Percentiles rank a stretch among this genome's conserved stretches.
Evolutionary conservation across 257 asterid genomes (phyloP).

Genomic region (Thymus mandschuricus): DNA sequence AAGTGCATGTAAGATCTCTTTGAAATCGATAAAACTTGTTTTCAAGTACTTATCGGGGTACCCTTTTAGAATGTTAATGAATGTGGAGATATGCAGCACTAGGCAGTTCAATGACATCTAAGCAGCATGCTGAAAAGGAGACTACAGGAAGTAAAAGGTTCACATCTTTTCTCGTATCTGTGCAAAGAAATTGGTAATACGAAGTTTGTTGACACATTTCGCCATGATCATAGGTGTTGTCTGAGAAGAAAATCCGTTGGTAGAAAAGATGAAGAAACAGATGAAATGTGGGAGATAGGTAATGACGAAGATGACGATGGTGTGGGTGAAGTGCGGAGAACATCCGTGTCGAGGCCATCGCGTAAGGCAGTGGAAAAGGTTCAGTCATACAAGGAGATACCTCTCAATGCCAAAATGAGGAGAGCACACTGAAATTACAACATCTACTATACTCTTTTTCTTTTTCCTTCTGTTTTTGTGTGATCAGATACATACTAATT

Average conservation of each 20-base stretch:
- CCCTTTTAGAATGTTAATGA: not conserved
- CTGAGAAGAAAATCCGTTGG: constrained; percentile 61
- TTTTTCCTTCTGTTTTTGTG: too few relatives aligned
- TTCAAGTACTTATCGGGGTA: too few relatives aligned
- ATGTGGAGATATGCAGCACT: constrained; percentile 69
- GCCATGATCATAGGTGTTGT: constrained; percentile 53
- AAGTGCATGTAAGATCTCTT: constrained; percentile 86
- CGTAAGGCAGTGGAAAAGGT: constrained; percentile 78
- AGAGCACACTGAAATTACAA: constrained; percentile 39
- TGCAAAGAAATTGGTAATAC: too few relatives aligned
- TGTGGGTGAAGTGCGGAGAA: constrained; percentile 41
- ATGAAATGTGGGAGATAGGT: constrained; percentile 56
- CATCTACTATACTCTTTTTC: not conserved
- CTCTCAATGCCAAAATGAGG: constrained; percentile 78
- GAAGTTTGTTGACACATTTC: not conserved
- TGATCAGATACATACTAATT: not conserved
- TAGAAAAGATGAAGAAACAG: constrained; percentile 49
- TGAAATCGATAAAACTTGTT: too few relatives aligned
- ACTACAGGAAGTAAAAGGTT: constrained; percentile 72
- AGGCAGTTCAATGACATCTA: constrained; percentile 54
- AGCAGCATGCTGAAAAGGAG: constrained; percentile 50
- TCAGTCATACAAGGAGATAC: constrained; percentile 75
- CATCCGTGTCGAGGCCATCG: constrained; percentile 60
- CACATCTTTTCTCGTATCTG: not conserved
- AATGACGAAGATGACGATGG: constrained; percentile 20